Percentiles rank a stretch among this genome's conserved stretches.
Evolutionary conservation across 225 moss, liverwort and hornwort genomes (phyloP).

Genomic region (Bryum argenteum): DNA sequence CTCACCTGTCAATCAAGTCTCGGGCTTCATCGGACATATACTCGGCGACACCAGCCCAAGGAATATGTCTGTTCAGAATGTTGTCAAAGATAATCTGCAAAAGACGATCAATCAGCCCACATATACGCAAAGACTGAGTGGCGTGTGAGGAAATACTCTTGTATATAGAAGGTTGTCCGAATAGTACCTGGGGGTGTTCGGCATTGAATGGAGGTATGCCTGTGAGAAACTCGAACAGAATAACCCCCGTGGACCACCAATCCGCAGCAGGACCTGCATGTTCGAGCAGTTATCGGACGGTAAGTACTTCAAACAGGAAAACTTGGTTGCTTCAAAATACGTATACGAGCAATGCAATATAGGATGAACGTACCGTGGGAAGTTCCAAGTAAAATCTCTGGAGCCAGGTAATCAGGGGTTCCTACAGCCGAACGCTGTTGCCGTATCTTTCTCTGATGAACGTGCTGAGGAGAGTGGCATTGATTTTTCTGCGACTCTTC

Average conservation of each 20-base stretch:
- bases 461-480: constrained; percentile 57
- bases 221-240: constrained; percentile 87
- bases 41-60: constrained; percentile 78
- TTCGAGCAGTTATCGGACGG: constrained; percentile 10
- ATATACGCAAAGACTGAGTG: background rate
- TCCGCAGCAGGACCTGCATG: constrained; percentile 82
- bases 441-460: constrained; percentile 77
- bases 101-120: constrained; percentile 21
- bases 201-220: constrained; percentile 99
- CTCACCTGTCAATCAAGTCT: constrained; percentile 82
- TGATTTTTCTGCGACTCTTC: constrained; percentile 58
- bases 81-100: constrained; percentile 94
- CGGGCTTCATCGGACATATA: constrained; percentile 85
- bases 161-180: background rate
- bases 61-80: constrained; percentile 88
- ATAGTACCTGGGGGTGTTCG: constrained; percentile 85
- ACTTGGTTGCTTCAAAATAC: no score
- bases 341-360: background rate
- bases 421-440: constrained; percentile 95
- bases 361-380: constrained; percentile 71
- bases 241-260: constrained; percentile 99
- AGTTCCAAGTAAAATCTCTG: constrained; percentile 96
- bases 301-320: no score
- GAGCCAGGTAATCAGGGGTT: constrained; percentile 95
- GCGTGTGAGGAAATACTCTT: constrained; percentile 11